Evolutionary conservation across 2,329 filamentous ascomycete genomes (phyloP), one percentile per base, ranked within the genome.

Genomic region (Ophiostoma populinum): DNA sequence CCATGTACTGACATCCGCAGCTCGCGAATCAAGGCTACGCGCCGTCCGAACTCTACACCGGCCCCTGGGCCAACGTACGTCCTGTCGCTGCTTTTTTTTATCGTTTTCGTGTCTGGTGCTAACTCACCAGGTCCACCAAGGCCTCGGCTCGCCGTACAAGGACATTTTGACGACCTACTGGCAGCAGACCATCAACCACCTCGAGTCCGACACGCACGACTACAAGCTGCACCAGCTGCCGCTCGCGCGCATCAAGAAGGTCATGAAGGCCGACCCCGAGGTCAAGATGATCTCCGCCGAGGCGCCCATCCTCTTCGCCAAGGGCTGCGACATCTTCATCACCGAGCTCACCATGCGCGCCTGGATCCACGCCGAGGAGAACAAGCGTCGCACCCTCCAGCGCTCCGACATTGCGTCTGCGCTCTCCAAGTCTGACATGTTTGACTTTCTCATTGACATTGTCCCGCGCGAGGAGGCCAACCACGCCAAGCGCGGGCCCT

Each of bases 231-330:
- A 98, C 55, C 90, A 95, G 55, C 67, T 98, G 25, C 90, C 90
- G 2, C 67, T 98, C 26, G 90, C 90, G n/a, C 79, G 90, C 36
- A 98, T 98, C 62, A 98, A 98, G 66, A 98, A 98, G 57, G 90
- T 98, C 45, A 98, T 98, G 90, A 98, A 98, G 61, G 90, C 90
- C 1, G 90, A 98, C 47, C 90, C 90, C 0, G 90, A 98, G 50
- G 90, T 98, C 32, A 98, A 98, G 64, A 98, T 98, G 90, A 98
- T 98, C 43, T 95, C 86, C 4, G 90, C 90, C 7, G 90, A 98
- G 59, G 90, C 90, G 2, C 90, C 90, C 1, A 98, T 98, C 47
- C 65, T 98, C 11, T 98, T 98, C 50, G 90, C 90, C 34, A 98
- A 98, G 58, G 90, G 87, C 24, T 95, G 90, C 57, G 90, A 98